Evolutionary conservation across 768 basidiomycete genomes (phyloP).

Genomic region (Lactarius akahatsu): DNA sequence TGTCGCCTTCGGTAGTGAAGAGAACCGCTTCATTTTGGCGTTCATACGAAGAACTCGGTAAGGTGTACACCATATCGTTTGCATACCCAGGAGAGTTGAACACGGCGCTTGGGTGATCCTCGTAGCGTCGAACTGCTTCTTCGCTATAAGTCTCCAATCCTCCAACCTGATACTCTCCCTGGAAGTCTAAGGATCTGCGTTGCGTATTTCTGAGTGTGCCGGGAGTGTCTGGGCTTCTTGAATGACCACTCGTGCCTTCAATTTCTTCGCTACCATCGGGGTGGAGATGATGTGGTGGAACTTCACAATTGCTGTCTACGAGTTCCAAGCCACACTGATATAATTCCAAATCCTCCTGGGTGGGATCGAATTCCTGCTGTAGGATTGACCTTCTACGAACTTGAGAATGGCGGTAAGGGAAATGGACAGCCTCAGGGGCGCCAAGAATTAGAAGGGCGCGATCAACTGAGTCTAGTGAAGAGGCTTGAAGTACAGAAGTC

Average conservation of each 20-base stretch:
- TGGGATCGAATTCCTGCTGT: slow-evolving; percentile 2
- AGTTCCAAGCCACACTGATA: slow-evolving; percentile 14
- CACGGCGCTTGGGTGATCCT: background rate
- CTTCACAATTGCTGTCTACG: background rate
- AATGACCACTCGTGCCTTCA: background rate
- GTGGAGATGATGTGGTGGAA: background rate
- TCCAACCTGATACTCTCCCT: background rate
- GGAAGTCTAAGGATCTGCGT: background rate
- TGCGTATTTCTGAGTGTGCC: slow-evolving; percentile 3
- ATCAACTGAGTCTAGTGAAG: slow-evolving; percentile 21
- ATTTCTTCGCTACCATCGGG: background rate
- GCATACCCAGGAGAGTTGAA: slow-evolving; percentile 3
- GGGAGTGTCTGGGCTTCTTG: background rate
- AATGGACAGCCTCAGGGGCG: background rate
- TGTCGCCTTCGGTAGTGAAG: slow-evolving; percentile 7
- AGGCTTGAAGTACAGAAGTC: slow-evolving; percentile 1
- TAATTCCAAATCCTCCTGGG: slow-evolving; percentile 3
- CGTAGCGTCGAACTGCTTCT: background rate
- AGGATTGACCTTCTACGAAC: slow-evolving; percentile 14
- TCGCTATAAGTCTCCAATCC: background rate
- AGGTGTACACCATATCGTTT: background rate
- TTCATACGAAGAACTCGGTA: slow-evolving; percentile 5
- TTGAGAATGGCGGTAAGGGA: slow-evolving; percentile 3
- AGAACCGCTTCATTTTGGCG: background rate
- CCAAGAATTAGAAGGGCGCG: slow-evolving; percentile 9